Evolutionary conservation across 225 moss, liverwort and hornwort species (phyloP).

Genomic region (Asterella californica): DNA sequence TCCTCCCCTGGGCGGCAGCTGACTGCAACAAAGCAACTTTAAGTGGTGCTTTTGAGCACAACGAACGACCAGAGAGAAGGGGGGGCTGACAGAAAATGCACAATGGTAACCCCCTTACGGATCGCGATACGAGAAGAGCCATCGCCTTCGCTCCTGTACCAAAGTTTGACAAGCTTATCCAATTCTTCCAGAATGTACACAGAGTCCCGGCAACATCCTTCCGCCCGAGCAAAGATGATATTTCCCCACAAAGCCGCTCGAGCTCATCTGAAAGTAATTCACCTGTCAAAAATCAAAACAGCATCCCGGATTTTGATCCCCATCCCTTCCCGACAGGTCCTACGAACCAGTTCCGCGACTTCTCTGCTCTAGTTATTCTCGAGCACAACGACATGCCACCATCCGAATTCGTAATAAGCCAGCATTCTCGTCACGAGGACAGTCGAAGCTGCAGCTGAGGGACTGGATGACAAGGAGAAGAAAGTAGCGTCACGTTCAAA

Average conservation of each 20-base stretch:
- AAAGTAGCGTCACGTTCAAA: too few relatives aligned
- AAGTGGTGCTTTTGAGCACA: background rate
- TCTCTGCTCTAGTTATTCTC: too few relatives aligned
- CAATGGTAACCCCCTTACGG: slow-evolving; percentile 23
- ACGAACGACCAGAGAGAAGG: slow-evolving; percentile 9
- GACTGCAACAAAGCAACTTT: background rate
- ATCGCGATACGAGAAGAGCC: slow-evolving; percentile 34
- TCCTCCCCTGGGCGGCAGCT: background rate
- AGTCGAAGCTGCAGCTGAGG: too few relatives aligned
- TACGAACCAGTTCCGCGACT: too few relatives aligned
- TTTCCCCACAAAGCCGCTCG: background rate
- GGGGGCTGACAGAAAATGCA: slow-evolving; percentile 17
- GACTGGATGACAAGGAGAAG: too few relatives aligned
- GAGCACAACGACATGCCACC: too few relatives aligned
- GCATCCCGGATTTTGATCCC: too few relatives aligned
- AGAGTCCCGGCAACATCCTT: background rate
- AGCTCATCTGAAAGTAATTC: background rate
- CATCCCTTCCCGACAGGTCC: too few relatives aligned
- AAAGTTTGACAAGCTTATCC: background rate
- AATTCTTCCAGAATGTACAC: background rate
- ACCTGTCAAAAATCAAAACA: background rate
- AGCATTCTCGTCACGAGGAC: too few relatives aligned
- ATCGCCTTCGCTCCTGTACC: background rate
- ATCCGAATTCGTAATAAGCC: too few relatives aligned
- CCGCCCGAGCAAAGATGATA: background rate